Evolutionary conservation across 1,284 basidiomycete genomes (phyloP), one percentile per base, ranked within the genome.

Genomic region (Rhodotorula sp.): DNA sequence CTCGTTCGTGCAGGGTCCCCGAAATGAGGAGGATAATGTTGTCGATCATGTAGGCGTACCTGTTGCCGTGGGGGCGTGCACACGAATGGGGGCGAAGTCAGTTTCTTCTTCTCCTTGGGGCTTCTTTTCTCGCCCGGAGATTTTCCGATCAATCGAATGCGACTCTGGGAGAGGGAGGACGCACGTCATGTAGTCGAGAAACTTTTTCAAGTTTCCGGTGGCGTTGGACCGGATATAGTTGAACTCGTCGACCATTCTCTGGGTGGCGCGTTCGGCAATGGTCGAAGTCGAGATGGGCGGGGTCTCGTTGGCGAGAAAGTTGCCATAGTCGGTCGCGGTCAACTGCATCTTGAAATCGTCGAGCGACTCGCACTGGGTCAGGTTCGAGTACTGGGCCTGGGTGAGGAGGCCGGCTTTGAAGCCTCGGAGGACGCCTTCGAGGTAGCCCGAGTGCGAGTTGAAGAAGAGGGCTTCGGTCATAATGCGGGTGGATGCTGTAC

Each of bases 31-130:
- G 87, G 74, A 99, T 91, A 80, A 99, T 92, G 81, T 99, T 99
- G 87, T 99, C 97, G 80, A 99, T 99, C 97, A 99, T 99, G 84
- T 99, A 99, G 43, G 89, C 92, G 81, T 97, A 97, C 58, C 92
- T 94, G 80, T 29, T 29, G 29, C 29, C 29, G 58, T 58, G 39
- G 65, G 39, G 14, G 46, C 3, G 26, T 1, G 10, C 7, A 52
- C 20, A n/a, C 39, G 20, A 51, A 15, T 12, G 29, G 21, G 26
- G 10, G 5, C 6, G 5, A 34, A 34, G 47, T 26, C 18, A 21
- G 29, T 5, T 5, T 5, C 39, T 14, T 43, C 39, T 43, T 43
- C 39, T 43, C 39, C 12, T 14, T 43, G 29, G 1, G 46, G 15
- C 64, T 56, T 12, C 34, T 34, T 34, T 34, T 34, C 34, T 34